Evolutionary conservation across 75 land plant species (phyloP).

Genomic region (Pinus tabuliformis): DNA sequence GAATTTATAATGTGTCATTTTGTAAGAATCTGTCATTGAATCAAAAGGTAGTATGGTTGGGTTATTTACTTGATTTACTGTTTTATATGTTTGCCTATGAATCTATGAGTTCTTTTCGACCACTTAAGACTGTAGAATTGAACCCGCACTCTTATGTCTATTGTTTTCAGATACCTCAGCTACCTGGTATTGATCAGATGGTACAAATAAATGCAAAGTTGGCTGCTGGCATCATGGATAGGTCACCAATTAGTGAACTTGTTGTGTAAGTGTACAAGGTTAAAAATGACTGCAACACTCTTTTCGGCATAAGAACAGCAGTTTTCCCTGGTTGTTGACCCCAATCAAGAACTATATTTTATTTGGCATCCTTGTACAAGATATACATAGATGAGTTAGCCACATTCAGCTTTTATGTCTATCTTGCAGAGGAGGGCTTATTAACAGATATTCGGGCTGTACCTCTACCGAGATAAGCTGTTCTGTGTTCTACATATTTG

Average conservation of each 20-base stretch:
- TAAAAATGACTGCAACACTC: neutral
- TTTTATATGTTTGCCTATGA: neutral
- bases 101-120: neutral
- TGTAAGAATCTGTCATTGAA: no score
- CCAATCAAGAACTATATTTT: neutral
- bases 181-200: conserved; percentile 70
- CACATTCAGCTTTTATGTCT: no score
- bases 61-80: neutral
- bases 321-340: neutral
- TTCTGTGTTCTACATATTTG: neutral
- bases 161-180: conserved; percentile 62
- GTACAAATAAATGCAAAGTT: conserved; percentile 62
- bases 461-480: neutral
- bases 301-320: neutral
- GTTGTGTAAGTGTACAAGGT: conserved; percentile 50
- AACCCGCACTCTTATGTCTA: neutral
- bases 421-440: neutral
- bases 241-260: conserved; percentile 91
- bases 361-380: neutral
- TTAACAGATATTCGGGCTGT: neutral
- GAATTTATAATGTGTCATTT: no score
- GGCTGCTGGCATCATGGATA: conserved; percentile 86
- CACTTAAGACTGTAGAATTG: neutral
- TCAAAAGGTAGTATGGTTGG: no score
- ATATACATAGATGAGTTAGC: neutral